Evolutionary conservation across 1,284 basidiomycete species (phyloP).

Genomic region (Sutorius eximius): DNA sequence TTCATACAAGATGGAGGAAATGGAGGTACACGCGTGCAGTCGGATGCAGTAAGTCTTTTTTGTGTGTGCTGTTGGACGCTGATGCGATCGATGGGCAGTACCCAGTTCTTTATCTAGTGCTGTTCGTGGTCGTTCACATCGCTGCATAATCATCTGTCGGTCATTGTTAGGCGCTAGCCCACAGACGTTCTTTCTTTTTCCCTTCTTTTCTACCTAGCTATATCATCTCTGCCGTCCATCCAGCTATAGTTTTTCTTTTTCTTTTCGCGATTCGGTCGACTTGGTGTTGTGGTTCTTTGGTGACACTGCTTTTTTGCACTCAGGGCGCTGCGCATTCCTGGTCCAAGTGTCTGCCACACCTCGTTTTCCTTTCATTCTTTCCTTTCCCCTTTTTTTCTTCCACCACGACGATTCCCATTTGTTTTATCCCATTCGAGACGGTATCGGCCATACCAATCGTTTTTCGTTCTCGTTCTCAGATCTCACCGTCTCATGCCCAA

Average conservation of each 20-base stretch:
- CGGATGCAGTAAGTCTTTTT: slow-evolving; percentile 69
- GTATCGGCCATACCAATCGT: slow-evolving; percentile 26
- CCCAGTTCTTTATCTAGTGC: slow-evolving; percentile 36
- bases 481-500: background rate
- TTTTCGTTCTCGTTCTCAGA: slow-evolving; percentile 1
- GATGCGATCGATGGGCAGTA: slow-evolving; percentile 15
- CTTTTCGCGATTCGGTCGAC: slow-evolving; percentile 19
- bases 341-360: slow-evolving; percentile 22
- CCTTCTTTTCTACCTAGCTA: slow-evolving; percentile 17
- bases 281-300: slow-evolving; percentile 29
- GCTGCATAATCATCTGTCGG: slow-evolving; percentile 29
- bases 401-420: background rate
- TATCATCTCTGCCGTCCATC: slow-evolving; percentile 18
- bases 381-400: background rate
- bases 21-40: slow-evolving; percentile 92
- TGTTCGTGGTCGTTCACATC: slow-evolving; percentile 25
- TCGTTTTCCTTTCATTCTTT: background rate
- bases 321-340: slow-evolving; percentile 35
- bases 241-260: slow-evolving; percentile 16
- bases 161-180: slow-evolving; percentile 32
- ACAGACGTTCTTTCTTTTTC: slow-evolving; percentile 15
- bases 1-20: slow-evolving; percentile 97
- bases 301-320: slow-evolving; percentile 20
- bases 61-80: background rate
- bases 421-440: slow-evolving; percentile 13